Base-by-base conservation (phyloP, 2,329 filamentous ascomycete species). In the Cordyceps militaris region DNA sequence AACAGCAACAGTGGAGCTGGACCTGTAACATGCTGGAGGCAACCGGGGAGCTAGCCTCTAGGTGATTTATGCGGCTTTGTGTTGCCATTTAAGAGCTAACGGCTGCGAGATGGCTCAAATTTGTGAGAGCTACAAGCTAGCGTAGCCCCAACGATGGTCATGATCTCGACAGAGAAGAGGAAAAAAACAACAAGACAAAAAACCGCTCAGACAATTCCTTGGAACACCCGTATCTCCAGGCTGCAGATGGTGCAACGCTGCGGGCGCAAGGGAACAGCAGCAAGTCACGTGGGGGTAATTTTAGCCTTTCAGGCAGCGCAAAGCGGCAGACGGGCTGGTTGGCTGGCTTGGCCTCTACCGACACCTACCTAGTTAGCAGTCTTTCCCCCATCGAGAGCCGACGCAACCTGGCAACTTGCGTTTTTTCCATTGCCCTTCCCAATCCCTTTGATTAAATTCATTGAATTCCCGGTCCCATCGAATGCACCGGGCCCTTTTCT, bases 281-380 rank as follows among this genome's bases (percentile, higher is more conserved):
- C 26, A 61, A 56, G 61, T 72, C 70, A 71, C 71, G 71, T 73
- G 71, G 57, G 1, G 1, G 32, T 6, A 61, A 63, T 63, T 65
- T 65, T 66, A 66, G 63, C 63, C 64, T 67, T 23, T 67, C 14
- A 36, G 52, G 52, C 52, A 30, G 30, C 21, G 52, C 21, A 28
- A 23, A 21, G 42, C 26, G 13, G 42, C 21, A 19, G 42, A 23
- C 16, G 26, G 42, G 52, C 23, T 38, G 52, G 65, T 63, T 63
- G 65, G 64, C 59, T 57, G 55, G 60, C 63, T 53, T 61, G 60
- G 63, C 61, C 61, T 61, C 65, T 67, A 32, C 30, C 30, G 11
- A 32, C 6, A 6, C 16, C 16, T 42, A 42, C 38, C 65, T 66
- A 64, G 14, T 10, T 28, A 70, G 69, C 71, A 44, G 40, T 28